phyloP scores from a whole-genome alignment of 1,284 basidiomycete genomes.

The Exobasidium rhododendri region DNA sequence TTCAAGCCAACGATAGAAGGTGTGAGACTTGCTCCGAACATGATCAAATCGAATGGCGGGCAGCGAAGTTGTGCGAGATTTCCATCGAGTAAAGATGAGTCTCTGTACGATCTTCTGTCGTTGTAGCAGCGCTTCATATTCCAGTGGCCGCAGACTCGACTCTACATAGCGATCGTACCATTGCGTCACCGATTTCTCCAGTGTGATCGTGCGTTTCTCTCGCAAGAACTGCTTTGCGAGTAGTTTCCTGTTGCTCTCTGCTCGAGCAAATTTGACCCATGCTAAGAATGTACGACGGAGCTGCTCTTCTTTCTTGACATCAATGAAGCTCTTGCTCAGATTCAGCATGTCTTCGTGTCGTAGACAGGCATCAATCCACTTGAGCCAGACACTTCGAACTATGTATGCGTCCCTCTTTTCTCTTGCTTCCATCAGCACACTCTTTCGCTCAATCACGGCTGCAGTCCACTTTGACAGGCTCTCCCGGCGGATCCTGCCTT shows the following conservation, averaged over 20 bases:
- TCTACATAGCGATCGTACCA: conserved; percentile 29
- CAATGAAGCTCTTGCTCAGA: conserved; percentile 33
- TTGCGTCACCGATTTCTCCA: conserved; percentile 7
- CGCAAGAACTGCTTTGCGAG: conserved; percentile 9
- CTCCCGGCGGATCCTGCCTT: conserved; percentile 10
- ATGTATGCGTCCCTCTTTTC: conserved; percentile 23
- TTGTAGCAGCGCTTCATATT: conserved; percentile 30
- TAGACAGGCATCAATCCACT: conserved; percentile 33
- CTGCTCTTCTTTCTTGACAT: conserved; percentile 31
- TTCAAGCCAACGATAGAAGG: conserved; percentile 20
- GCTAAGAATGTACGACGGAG: conserved; percentile 18
- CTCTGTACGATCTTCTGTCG: conserved; percentile 23
- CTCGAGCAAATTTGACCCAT: conserved; percentile 23
- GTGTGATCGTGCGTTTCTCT: background rate
- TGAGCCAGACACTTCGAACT: conserved; percentile 24
- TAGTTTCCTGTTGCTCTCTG: conserved; percentile 13
- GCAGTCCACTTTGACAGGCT: conserved; percentile 26
- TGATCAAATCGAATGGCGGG: conserved; percentile 33
- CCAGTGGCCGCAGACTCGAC: conserved; percentile 18
- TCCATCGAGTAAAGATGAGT: conserved; percentile 22
- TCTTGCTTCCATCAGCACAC: conserved; percentile 23
- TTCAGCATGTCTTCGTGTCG: conserved; percentile 33
- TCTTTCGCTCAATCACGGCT: conserved; percentile 29
- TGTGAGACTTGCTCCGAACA: conserved; percentile 16
- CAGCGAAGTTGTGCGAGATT: conserved; percentile 20